phyloP scores from a whole-genome alignment of 164 flowering plant species.

The Nelumbo lutea region DNA sequence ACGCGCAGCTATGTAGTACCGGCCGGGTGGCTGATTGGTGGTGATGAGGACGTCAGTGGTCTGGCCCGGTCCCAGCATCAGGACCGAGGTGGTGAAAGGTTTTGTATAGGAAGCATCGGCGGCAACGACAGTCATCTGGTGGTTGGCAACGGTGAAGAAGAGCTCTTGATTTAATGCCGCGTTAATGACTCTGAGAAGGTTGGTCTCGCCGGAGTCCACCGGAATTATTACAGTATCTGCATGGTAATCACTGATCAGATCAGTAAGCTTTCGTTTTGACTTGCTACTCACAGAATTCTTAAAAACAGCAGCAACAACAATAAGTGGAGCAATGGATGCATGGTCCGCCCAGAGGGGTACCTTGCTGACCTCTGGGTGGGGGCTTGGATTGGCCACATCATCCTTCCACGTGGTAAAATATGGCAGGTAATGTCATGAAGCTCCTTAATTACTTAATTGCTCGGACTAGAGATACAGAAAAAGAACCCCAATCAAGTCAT shows the following conservation, averaged over 20 bases:
- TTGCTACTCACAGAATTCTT: too few species aligned
- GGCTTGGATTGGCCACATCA: too few species aligned
- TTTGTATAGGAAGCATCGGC: slow-evolving; percentile 73
- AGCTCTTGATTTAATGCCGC: slow-evolving; percentile 65
- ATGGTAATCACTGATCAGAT: background rate
- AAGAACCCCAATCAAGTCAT: too few species aligned
- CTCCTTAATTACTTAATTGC: too few species aligned
- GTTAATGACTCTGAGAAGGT: slow-evolving; percentile 64
- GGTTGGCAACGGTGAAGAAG: slow-evolving; percentile 72
- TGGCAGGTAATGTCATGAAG: too few species aligned
- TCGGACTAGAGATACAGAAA: too few species aligned
- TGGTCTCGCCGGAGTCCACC: slow-evolving; percentile 60
- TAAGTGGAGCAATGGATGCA: too few species aligned
- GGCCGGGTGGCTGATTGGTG: slow-evolving; percentile 69
- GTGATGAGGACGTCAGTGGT: slow-evolving; percentile 73
- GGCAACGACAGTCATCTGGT: slow-evolving; percentile 60
- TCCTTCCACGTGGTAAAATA: too few species aligned
- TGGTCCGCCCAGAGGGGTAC: too few species aligned
- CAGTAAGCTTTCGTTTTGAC: too few species aligned
- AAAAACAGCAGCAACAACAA: too few species aligned
- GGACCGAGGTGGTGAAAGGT: slow-evolving; percentile 61
- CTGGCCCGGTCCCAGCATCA: slow-evolving; percentile 89
- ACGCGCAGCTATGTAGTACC: slow-evolving; percentile 82
- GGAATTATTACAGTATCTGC: slow-evolving; percentile 63
- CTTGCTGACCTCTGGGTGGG: too few species aligned